Conservation (phyloP, 129 eudicot species). For the Rutidosis leptorrhynchoides region DNA sequence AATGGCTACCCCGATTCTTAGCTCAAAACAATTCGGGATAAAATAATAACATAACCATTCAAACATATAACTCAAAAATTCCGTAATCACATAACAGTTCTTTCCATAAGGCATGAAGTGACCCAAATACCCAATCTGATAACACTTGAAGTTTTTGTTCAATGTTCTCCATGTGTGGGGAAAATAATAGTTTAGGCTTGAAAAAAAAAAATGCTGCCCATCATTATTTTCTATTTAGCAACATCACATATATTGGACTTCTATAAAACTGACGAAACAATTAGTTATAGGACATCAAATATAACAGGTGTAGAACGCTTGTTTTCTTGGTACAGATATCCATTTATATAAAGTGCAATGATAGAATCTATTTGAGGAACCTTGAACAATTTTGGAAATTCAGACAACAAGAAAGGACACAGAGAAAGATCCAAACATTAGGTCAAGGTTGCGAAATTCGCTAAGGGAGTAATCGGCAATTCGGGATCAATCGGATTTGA, state of each 20-base stretch:
- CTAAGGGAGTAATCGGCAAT: no score
- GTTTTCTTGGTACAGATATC: background rate
- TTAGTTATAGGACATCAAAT: background rate
- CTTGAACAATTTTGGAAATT: background rate
- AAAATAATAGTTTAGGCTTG: background rate
- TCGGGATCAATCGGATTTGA: no score
- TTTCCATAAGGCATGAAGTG: background rate
- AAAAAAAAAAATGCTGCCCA: background rate
- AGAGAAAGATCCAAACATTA: background rate
- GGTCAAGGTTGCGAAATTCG: no score
- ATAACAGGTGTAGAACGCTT: background rate
- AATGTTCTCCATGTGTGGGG: background rate
- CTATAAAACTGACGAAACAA: background rate
- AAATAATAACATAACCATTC: background rate
- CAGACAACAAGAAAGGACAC: background rate
- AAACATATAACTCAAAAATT: background rate
- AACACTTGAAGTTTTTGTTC: background rate
- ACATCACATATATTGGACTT: background rate
- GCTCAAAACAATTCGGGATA: background rate
- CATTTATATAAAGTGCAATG: background rate
- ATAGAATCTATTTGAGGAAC: background rate
- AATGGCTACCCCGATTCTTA: background rate
- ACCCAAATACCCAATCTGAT: background rate
- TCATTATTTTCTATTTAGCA: background rate
- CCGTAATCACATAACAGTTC: background rate